These are phyloP conservation scores for Diaporthe destruens DNA, from an alignment of 2,329 filamentous ascomycete species.

Conservation along the genomic window DNA sequence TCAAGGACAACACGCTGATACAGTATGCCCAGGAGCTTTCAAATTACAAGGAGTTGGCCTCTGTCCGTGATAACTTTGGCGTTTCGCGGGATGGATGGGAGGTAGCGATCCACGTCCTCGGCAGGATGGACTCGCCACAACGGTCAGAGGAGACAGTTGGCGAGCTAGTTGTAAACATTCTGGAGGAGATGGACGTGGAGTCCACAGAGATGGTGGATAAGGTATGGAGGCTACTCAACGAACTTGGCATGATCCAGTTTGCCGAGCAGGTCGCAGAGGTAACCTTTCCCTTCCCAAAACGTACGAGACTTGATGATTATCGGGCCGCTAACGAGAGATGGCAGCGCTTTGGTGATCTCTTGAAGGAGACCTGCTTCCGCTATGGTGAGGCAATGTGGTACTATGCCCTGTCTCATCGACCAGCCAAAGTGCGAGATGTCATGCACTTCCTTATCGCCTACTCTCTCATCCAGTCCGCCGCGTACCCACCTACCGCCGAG, in stretches of 20 bases:
- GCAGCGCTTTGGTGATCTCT: conserved; percentile 84
- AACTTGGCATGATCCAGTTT: conserved; percentile 82
- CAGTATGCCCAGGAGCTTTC: conserved; percentile 80
- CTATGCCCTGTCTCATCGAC: conserved; percentile 86
- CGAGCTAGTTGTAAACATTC: conserved; percentile 75
- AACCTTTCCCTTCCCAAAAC: conserved; percentile 53
- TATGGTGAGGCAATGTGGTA: conserved; percentile 92
- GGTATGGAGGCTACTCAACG: conserved; percentile 81
- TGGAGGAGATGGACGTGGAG: conserved; percentile 73
- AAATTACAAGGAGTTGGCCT: conserved; percentile 63
- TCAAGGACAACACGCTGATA: conserved; percentile 83
- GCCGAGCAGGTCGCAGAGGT: conserved; percentile 88
- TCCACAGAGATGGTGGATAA: conserved; percentile 82
- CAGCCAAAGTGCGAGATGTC: conserved; percentile 84
- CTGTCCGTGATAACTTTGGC: conserved; percentile 48
- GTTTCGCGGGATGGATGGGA: conserved; percentile 83
- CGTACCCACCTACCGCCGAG: conserved; percentile 78
- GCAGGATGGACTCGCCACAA: conserved; percentile 80
- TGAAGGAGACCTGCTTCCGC: conserved; percentile 78
- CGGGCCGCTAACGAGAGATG: conserved; percentile 46
- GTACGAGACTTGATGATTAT: too few species aligned
- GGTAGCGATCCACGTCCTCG: conserved; percentile 84
- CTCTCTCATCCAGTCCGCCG: conserved; percentile 86
- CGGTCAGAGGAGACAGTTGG: conserved; percentile 81
- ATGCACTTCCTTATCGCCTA: conserved; percentile 89